Evolutionary conservation across 108 stramenopile species (phyloP), one percentile per base, ranked within the genome.

Genomic region (Ochromonas danica): DNA sequence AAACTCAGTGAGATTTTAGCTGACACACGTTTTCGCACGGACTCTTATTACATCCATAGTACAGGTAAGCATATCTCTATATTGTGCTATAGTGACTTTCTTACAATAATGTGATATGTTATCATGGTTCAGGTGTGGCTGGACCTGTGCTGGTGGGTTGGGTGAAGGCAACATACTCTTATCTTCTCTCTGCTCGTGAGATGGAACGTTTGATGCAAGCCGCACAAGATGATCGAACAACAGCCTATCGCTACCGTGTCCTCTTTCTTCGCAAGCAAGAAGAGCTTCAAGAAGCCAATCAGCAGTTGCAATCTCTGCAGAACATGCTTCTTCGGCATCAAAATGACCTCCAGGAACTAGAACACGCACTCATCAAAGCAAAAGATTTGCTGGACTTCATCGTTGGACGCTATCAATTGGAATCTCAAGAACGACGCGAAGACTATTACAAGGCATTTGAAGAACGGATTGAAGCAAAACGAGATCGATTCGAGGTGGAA

Each of bases 81-180:
- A n/a, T n/a, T n/a, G n/a, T n/a, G n/a, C n/a, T n/a, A n/a, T n/a
- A n/a, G n/a, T n/a, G n/a, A n/a, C n/a, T n/a, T n/a, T n/a, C n/a
- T n/a, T n/a, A n/a, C n/a, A n/a, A n/a, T n/a, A n/a, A n/a, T n/a
- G n/a, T n/a, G n/a, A n/a, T n/a, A n/a, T n/a, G n/a, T n/a, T n/a
- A n/a, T n/a, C n/a, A n/a, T n/a, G n/a, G n/a, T 25, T 14, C 51
- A 33, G 72, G 72, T 41, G 25, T 25, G 10, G 10, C 72, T 75
- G 72, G 45, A 3, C 72, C 72, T 28, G 43, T 57, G 14, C 72
- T 75, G 10, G 51, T 75, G 3, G 72, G 38, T 33, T 75, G 43
- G 43, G 25, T 75, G 3, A 75, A 75, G 51, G 38, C 72, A 3
- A 75, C 6, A 6, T 75, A 75, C 40, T 17, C n/a, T n/a, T 75